Evolutionary conservation across 352 stramenopile genomes (phyloP), one percentile per base, ranked within the genome.

Genomic region (Phytopythium chamaehyphon): DNA sequence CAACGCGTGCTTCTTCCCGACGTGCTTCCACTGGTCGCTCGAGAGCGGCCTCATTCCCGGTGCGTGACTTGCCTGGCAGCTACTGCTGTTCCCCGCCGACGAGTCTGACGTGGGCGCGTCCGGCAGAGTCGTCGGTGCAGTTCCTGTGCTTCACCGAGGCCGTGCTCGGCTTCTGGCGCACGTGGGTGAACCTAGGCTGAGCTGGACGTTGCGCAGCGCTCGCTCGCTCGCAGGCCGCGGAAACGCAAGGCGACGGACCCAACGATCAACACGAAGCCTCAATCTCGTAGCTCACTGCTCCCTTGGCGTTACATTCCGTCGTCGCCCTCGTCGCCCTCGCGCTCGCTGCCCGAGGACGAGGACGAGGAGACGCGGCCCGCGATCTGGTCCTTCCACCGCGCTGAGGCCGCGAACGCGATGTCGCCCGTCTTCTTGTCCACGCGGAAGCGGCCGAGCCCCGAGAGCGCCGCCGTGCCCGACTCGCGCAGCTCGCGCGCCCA

Each of bases 11-110:
- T 89, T 80, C 64, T 76, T 86, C 54, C 78, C 81, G 4, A 80
- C 77, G 40, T 92, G 83, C 57, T 61, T 93, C 14, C 83, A 93
- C 59, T 93, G 83, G 83, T 93, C 78, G 46, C 57, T 83, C 7
- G 65, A 91, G 47, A 75, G 76, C 6, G 76, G 79, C 6, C 68
- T 87, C 36, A 71, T 93, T 21, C 73, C 78, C 62, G 73, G 82
- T 88, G 58, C 48, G 58, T 39, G 28, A 10, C 28, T 33, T 5
- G 28, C 28, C 5, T 33, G 28, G 5, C 28, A 9, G 28, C 9
- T 18, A n/a, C 3, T 47, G 22, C 39, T 22, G 26, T n/a, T 56
- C 3, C 28, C 28, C 9, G 28, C 5, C 28, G 5, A 33, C 28
- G 28, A 33, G 28, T 5, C 28, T 33, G 9, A 33, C 28, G 5